phyloP scores from a whole-genome alignment of 2,329 filamentous ascomycete genomes.

The Microascus cirrosus region DNA sequence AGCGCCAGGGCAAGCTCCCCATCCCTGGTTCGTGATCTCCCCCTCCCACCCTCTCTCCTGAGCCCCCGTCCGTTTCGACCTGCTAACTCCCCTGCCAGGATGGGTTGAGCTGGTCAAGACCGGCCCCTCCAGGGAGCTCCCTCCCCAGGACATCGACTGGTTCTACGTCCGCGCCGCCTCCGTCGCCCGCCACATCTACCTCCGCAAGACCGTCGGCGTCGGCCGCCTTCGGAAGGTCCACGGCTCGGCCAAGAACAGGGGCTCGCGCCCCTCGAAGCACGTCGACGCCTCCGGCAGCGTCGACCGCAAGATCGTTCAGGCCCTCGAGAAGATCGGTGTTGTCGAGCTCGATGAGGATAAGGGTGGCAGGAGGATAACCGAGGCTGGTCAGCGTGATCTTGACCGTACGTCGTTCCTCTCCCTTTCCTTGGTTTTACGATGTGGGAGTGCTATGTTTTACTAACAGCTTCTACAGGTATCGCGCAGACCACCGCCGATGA shows the following conservation, averaged over 20 bases:
- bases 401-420: conserved; percentile 48
- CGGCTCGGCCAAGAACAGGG: conserved; percentile 95
- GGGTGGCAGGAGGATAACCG: conserved; percentile 96
- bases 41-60: not conserved
- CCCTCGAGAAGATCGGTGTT: conserved; percentile 98
- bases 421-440: not conserved
- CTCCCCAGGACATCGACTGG: conserved; percentile 98
- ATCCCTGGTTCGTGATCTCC: conserved; percentile 60
- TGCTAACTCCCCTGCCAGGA: conserved; percentile 36
- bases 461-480: conserved; percentile 38
- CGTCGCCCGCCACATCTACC: conserved; percentile 96
- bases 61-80: not conserved
- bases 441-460: not conserved
- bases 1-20: conserved; percentile 87
- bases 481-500: conserved; percentile 70
- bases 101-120: conserved; percentile 99
- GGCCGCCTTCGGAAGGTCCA: conserved; percentile 95
- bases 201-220: conserved; percentile 98
- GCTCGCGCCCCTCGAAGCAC: conserved; percentile 83
- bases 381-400: conserved; percentile 97
- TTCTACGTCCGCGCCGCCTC: conserved; percentile 84
- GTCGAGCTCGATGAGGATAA: conserved; percentile 97
- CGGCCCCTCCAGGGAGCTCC: conserved; percentile 90
- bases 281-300: conserved; percentile 90
- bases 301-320: conserved; percentile 95